phyloP scores from a whole-genome alignment of 202 grass and related monocot species.

The Brachypodium distachyon region DNA sequence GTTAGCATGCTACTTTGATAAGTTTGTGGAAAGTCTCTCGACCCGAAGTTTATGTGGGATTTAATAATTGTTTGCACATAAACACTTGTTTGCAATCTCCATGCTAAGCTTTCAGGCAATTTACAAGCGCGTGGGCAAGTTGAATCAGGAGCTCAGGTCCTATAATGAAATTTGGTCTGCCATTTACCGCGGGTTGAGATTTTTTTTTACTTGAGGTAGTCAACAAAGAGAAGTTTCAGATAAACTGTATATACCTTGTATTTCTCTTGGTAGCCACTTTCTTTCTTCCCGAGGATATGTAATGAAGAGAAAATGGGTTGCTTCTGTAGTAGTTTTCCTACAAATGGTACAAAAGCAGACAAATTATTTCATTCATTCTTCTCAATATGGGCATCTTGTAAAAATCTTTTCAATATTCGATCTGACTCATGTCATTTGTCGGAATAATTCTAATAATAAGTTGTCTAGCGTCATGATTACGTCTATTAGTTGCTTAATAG shows the following conservation, averaged over 20 bases:
- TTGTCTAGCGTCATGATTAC: no score
- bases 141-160: background rate
- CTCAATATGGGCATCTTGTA: background rate
- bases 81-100: background rate
- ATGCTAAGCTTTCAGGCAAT: background rate
- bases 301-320: background rate
- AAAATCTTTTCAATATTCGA: no score
- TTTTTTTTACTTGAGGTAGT: background rate
- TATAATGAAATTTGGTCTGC: background rate
- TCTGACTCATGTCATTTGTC: no score
- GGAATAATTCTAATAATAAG: no score
- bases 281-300: background rate
- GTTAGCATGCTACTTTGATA: background rate
- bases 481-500: no score
- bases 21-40: background rate
- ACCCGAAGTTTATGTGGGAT: background rate
- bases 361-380: background rate
- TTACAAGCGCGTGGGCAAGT: background rate
- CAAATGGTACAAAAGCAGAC: background rate
- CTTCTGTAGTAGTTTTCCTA: background rate
- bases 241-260: background rate
- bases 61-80: background rate
- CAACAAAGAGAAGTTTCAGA: background rate
- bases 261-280: background rate
- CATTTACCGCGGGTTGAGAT: background rate